Percentiles rank a stretch among this genome's conserved stretches.
Evolutionary conservation across 805 yeast species (phyloP).

Genomic region (Lipomyces sp.): DNA sequence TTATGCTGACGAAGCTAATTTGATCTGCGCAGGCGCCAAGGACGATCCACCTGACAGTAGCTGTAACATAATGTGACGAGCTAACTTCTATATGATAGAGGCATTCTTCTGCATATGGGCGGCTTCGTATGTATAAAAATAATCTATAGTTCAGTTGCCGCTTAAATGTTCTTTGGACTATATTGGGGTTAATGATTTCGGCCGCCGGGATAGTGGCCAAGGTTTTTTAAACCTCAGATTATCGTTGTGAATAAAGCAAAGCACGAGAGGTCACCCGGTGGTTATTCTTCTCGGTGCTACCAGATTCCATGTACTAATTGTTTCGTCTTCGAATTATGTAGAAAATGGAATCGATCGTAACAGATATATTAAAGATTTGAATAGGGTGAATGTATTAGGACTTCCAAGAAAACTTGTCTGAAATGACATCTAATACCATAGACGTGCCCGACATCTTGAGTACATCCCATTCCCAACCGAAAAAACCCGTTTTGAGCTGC

Average conservation of each 20-base stretch:
- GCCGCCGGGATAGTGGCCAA: not conserved
- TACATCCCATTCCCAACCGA: not conserved
- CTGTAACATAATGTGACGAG: conserved; percentile 29
- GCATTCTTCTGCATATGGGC: not conserved
- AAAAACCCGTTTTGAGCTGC: not conserved
- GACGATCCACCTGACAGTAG: conserved; percentile 34
- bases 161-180: not conserved
- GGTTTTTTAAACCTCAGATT: not conserved
- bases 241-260: not conserved
- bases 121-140: not conserved
- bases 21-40: conserved; percentile 5
- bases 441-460: not conserved
- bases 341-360: not conserved
- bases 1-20: not conserved
- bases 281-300: not conserved
- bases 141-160: not conserved
- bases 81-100: not conserved
- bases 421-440: not conserved
- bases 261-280: not conserved
- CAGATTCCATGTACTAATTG: not conserved
- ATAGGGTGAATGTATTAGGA: not conserved
- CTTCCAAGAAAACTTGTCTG: not conserved
- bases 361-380: not conserved
- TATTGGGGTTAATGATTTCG: not conserved
- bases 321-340: not conserved